Base-by-base conservation (phyloP, 73 alveolate genomes). In the Paramecium pentaurelia region DNA sequence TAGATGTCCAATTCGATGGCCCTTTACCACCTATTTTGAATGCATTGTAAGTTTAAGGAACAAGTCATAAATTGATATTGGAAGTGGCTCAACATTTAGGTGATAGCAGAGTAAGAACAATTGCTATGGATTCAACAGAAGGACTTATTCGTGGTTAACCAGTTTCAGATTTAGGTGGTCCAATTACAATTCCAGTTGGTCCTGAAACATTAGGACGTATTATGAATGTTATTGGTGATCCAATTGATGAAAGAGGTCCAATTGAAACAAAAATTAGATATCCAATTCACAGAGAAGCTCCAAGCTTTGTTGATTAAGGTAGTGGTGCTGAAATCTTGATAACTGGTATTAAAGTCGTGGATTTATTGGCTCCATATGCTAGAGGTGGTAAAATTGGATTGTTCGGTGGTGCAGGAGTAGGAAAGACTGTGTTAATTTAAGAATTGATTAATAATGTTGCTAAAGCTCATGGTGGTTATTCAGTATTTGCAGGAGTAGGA, bases 401-500 rank as follows among this genome's bases (percentile, higher is more conserved):
- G 92, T 96, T 97, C 96, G 99, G 99, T 68, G 99, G 99, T 49
- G 99, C 99, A 27, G 99, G 99, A 11, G 99, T 98, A 96, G 99
- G 99, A 60, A 97, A 98, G 96, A 97, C 99, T 54, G 99, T 98
- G 96, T 96, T 97, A 51, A 97, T 97, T 96, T 94, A 97, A 99
- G 99, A 97, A 93, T 97, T 98, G 77, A 98, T 97, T 93, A 97
- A 98, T 96, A 98, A 98, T 96, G 99, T 98, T 71, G 99, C 99
- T 77, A 94, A 93, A 93, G 95, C 88, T 77, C 99, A 96, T 92
- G 99, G 99, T 49, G 99, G 99, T 60, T 97, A 97, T 95, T 96
- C 99, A 73, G 99, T 97, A 92, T 97, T 97, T 93, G 99, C 99
- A 9, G 99, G 99, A 25, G 99, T 97, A 93, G 99, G 99, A 86